phyloP scores from a whole-genome alignment of 2,329 filamentous ascomycete genomes.

The Calonectria pseudoturangicola region DNA sequence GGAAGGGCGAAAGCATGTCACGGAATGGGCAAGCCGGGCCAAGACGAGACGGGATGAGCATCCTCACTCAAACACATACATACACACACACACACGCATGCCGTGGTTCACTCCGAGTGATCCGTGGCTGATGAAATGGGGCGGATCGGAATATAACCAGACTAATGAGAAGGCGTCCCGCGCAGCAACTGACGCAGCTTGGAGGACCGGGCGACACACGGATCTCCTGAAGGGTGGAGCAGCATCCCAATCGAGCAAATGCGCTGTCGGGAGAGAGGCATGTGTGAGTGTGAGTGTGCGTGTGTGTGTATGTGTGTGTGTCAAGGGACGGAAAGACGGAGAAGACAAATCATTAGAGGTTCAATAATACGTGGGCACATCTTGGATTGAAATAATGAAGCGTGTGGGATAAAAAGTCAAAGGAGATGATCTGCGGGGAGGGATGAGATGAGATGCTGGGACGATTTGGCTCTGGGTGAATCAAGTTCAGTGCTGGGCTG shows the following conservation, averaged over 20 bases:
- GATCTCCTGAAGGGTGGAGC: slow-evolving; percentile 18
- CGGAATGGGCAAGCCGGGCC: slow-evolving; percentile 38
- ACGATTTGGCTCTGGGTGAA: background rate
- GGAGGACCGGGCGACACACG: slow-evolving; percentile 20
- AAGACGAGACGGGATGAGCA: slow-evolving; percentile 27
- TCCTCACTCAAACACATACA: background rate
- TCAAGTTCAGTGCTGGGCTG: slow-evolving; percentile 18
- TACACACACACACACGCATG: slow-evolving; percentile 38
- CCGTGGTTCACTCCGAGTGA: slow-evolving; percentile 50
- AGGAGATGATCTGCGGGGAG: slow-evolving; percentile 27
- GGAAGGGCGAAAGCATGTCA: background rate
- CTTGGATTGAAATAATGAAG: slow-evolving; percentile 21
- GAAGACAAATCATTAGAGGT: background rate
- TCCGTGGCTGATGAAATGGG: slow-evolving; percentile 41
- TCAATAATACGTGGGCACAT: background rate
- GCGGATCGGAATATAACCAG: slow-evolving; percentile 38
- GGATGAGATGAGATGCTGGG: slow-evolving; percentile 27
- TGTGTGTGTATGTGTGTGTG: background rate
- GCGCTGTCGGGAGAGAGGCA: background rate
- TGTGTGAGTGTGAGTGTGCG: too few relatives aligned
- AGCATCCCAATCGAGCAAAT: slow-evolving; percentile 10
- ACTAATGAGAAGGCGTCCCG: slow-evolving; percentile 15
- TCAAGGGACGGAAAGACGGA: background rate
- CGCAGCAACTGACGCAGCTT: slow-evolving; percentile 12
- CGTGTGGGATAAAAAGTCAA: slow-evolving; percentile 20